Evolutionary conservation across 1,284 basidiomycete species (phyloP).

Genomic region (Ustilago hordei): DNA sequence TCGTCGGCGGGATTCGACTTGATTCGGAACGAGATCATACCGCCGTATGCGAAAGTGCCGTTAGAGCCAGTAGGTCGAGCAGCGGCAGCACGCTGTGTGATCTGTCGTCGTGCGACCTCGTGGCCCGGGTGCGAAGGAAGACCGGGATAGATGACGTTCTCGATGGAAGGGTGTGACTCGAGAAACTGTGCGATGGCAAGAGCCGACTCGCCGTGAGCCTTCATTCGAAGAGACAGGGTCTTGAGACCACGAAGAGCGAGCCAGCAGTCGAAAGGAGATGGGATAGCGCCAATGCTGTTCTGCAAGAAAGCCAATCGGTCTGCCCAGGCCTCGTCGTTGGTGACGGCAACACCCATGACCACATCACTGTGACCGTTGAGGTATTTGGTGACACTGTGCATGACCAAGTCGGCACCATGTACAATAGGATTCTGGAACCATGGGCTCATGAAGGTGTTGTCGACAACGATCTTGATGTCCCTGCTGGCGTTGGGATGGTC

Average conservation of each 20-base stretch:
- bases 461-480: constrained; percentile 57
- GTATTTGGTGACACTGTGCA: constrained; percentile 81
- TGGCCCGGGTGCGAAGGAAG: constrained; percentile 61
- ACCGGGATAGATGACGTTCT: constrained; percentile 88
- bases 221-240: constrained; percentile 77
- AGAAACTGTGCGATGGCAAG: constrained; percentile 81
- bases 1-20: constrained; percentile 54
- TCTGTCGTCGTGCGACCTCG: constrained; percentile 55
- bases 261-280: constrained; percentile 90
- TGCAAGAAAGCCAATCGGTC: constrained; percentile 80
- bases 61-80: constrained; percentile 16
- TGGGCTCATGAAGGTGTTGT: constrained; percentile 78
- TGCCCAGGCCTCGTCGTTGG: constrained; percentile 56
- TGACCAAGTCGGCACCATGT: constrained; percentile 84
- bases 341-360: constrained; percentile 63
- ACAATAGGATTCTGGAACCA: constrained; percentile 90
- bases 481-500: constrained; percentile 77
- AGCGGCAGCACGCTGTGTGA: constrained; percentile 55
- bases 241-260: constrained; percentile 90
- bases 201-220: constrained; percentile 86
- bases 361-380: constrained; percentile 89
- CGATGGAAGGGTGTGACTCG: constrained; percentile 74
- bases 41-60: constrained; percentile 67
- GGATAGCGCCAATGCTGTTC: constrained; percentile 88
- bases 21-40: constrained; percentile 72